phyloP scores from a whole-genome alignment of 1,284 basidiomycete genomes.

The Ustilago trichophora region DNA sequence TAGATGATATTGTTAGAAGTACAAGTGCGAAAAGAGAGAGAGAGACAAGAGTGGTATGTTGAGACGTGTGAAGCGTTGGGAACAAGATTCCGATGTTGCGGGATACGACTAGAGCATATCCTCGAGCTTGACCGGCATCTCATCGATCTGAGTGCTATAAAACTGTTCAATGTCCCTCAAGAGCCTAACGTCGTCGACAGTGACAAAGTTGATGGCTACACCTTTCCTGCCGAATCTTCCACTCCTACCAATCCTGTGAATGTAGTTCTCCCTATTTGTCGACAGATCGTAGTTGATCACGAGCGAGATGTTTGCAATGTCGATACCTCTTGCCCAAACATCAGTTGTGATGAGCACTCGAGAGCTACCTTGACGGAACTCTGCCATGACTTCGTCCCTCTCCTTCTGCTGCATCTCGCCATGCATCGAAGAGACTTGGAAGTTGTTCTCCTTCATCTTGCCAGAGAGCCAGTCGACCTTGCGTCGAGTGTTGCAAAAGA shows the following conservation, averaged over 20 bases:
- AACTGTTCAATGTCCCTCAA: slow-evolving; percentile 64
- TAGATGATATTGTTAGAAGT: too few relatives aligned
- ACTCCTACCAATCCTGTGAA: slow-evolving; percentile 94
- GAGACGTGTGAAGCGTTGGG: too few relatives aligned
- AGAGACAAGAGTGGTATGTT: too few relatives aligned
- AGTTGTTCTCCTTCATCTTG: slow-evolving; percentile 83
- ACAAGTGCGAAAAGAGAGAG: too few relatives aligned
- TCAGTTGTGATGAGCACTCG: slow-evolving; percentile 71
- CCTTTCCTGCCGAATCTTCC: slow-evolving; percentile 95
- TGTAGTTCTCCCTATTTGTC: slow-evolving; percentile 81
- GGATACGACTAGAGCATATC: slow-evolving; percentile 65
- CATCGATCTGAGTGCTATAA: slow-evolving; percentile 63
- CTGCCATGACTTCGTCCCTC: slow-evolving; percentile 97
- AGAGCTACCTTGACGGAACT: slow-evolving; percentile 88
- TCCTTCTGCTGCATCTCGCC: slow-evolving; percentile 99
- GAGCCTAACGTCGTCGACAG: slow-evolving; percentile 74
- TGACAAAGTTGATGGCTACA: slow-evolving; percentile 70
- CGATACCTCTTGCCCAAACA: slow-evolving; percentile 98
- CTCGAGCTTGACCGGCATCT: slow-evolving; percentile 66
- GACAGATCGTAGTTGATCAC: slow-evolving; percentile 98
- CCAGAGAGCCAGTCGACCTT: slow-evolving; percentile 99
- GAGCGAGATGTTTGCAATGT: slow-evolving; percentile 96
- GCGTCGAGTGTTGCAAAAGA: slow-evolving; percentile 98
- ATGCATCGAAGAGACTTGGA: slow-evolving; percentile 71
- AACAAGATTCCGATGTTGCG: too few relatives aligned